Evolutionary conservation across 495 filamentous ascomycete genomes (phyloP).

Genomic region (Umbilicaria muhlenbergii): DNA sequence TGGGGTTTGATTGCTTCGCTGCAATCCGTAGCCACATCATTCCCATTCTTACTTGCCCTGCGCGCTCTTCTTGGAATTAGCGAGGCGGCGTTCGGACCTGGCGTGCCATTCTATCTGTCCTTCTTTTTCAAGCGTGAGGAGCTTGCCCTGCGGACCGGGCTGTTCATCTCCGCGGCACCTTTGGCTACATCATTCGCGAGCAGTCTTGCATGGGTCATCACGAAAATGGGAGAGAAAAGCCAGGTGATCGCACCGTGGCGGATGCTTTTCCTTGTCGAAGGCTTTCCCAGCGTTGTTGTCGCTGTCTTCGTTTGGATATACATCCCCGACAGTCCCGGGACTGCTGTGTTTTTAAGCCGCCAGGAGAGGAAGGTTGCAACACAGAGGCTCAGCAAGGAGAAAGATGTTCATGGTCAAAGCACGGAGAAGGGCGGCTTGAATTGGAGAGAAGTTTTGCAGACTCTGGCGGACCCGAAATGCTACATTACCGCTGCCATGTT

Average conservation of each 20-base stretch:
- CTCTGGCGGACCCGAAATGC: slow-evolving; percentile 44
- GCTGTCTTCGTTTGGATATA: slow-evolving; percentile 36
- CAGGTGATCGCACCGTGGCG: slow-evolving; percentile 41
- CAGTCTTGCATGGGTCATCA: slow-evolving; percentile 41
- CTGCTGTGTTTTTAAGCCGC: slow-evolving; percentile 30
- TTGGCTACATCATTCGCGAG: slow-evolving; percentile 57
- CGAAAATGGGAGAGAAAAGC: slow-evolving; percentile 28
- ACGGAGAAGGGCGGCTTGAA: slow-evolving; percentile 20
- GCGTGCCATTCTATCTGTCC: slow-evolving; percentile 47
- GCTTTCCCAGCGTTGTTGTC: slow-evolving; percentile 43
- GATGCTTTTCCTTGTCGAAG: slow-evolving; percentile 43
- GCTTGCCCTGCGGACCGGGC: slow-evolving; percentile 42
- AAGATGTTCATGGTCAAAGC: slow-evolving; percentile 1
- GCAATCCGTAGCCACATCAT: slow-evolving; percentile 49
- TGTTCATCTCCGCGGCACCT: slow-evolving; percentile 48
- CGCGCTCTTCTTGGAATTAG: slow-evolving; percentile 38
- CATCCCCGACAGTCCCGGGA: slow-evolving; percentile 39
- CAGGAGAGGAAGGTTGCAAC: slow-evolving; percentile 31
- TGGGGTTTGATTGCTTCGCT: slow-evolving; percentile 58
- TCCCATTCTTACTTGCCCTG: slow-evolving; percentile 25
- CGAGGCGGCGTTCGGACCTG: slow-evolving; percentile 47
- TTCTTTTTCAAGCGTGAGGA: slow-evolving; percentile 46
- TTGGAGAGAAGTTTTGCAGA: slow-evolving; percentile 34
- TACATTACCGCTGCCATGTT: slow-evolving; percentile 55
- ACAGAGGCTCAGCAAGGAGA: slow-evolving; percentile 30